Base-by-base conservation (phyloP, 1,139 yeast genomes). In the Kluyveromyces marxianus region DNA sequence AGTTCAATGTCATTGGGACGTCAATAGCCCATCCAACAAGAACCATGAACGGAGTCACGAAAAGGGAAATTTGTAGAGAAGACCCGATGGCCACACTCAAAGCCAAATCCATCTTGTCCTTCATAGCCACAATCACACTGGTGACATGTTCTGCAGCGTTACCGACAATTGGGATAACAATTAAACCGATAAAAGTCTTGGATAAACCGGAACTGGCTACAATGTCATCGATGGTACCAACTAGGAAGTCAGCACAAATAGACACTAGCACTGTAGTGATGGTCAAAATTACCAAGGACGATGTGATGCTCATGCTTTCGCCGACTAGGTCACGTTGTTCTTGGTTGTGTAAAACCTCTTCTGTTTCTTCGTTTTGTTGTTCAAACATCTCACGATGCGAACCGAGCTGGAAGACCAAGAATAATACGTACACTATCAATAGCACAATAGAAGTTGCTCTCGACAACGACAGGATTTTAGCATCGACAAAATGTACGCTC, bases 131-230 rank as follows among this genome's bases (percentile, higher is more conserved):
- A 52, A 88, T 77, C 41, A 92, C 84, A 2, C 97, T 96, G 21
- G 97, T 92, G 42, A 87, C 97, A 65, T 92, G 98, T 68, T 92
- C 98, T 10, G 98, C 97, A 2, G 98, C 98, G 60, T 92, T 92
- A 48, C 98, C 98, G 30, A 92, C 97, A 53, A 94, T 90, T 42
- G 98, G 98, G 52, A 92, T 82, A 42, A 92, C 80, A 57, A 92
- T 84, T 55, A 92, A 74, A 65, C 98, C 98, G 57, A 92, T 88
- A 60, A 92, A 92, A 0, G 97, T 90, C 74, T 90, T 92, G 43
- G 96, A 85, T 52, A 92, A 73, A 3, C 96, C 96, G 2, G 95
- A 79, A 37, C 79, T 69, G 51, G 72, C 85, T 36, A 92, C 98
- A 53, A 92, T 80, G 50, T 77, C 83, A 68, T 92, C 97, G 58